Base-by-base conservation (phyloP, 179 eudicot genomes). In the Pouteria campechiana region DNA sequence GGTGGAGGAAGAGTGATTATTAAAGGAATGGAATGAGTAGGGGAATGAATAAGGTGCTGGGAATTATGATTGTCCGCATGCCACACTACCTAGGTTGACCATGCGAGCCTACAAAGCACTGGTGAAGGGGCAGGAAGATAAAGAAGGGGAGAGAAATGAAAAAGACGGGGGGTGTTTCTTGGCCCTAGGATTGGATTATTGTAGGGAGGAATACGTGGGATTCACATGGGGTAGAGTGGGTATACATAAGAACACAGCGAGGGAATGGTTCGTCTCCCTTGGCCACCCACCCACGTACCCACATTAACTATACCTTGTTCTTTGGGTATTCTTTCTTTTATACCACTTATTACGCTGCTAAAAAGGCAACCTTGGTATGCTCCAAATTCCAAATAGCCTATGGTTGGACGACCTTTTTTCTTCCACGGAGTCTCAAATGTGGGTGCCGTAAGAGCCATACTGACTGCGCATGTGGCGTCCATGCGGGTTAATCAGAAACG, bases 81-180 rank as follows among this genome's bases (percentile, higher is more conserved):
- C 41, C 15, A 47, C 27, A 46, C 25, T 40, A n/a, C 44, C 15
- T 12, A 41, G 71, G 71, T 70, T 65, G 72, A 70, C 76, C 58
- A 70, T 52, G 37, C 37, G 44, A 70, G 56, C 52, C 43, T 37
- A 47, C 42, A 37, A 24, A 11, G 41, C 34, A 55, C 54, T n/a
- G n/a, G n/a, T n/a, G n/a, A n/a, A n/a, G n/a, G n/a, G n/a, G n/a
- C n/a, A n/a, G n/a, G n/a, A n/a, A n/a, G n/a, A n/a, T n/a, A n/a
- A n/a, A n/a, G n/a, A n/a, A n/a, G n/a, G n/a, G n/a, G n/a, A n/a
- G n/a, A n/a, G n/a, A n/a, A n/a, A n/a, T n/a, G n/a, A 38, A 64
- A 24, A 38, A 52, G 44, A 64, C 41, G 6, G 47, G 38, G 64
- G 58, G 53, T 51, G 36, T 25, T 38, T 38, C 41, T 25, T 25